Evolutionary conservation across 179 eudicot genomes (phyloP).

Genomic region (Beta macrorhiza): DNA sequence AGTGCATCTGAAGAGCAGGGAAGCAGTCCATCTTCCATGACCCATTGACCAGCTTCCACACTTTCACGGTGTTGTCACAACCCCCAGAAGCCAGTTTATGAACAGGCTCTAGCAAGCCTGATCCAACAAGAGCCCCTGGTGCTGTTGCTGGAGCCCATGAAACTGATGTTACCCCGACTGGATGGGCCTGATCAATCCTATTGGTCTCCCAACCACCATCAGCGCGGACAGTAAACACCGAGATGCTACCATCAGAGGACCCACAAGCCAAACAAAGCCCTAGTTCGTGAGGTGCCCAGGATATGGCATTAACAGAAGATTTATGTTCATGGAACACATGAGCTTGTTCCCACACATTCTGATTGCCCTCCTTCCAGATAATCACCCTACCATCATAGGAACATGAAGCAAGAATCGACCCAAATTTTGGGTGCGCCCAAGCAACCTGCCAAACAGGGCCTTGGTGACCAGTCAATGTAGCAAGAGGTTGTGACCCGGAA

Average conservation of each 20-base stretch:
- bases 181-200: constrained; percentile 76
- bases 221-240: constrained; percentile 57
- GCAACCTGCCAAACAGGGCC: constrained; percentile 85
- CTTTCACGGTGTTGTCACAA: constrained; percentile 71
- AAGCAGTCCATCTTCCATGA: constrained; percentile 81
- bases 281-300: constrained; percentile 85
- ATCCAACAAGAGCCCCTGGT: constrained; percentile 67
- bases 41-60: constrained; percentile 75
- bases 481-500: constrained; percentile 54
- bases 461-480: constrained; percentile 69
- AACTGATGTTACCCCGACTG: constrained; percentile 79
- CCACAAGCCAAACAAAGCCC: constrained; percentile 88
- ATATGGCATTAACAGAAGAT: constrained; percentile 71
- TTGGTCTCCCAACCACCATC: constrained; percentile 81
- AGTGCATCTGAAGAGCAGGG: constrained; percentile 80
- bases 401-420: constrained; percentile 70
- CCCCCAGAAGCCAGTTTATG: constrained; percentile 86
- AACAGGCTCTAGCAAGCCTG: constrained; percentile 55
- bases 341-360: constrained; percentile 65
- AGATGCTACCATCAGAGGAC: constrained; percentile 82
- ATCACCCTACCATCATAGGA: constrained; percentile 78
- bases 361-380: constrained; percentile 82
- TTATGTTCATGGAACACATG: constrained; percentile 72
- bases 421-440: constrained; percentile 83
- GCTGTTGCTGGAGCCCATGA: constrained; percentile 83